phyloP scores from a whole-genome alignment of 208 protist species.

The Phytomonas francai region DNA sequence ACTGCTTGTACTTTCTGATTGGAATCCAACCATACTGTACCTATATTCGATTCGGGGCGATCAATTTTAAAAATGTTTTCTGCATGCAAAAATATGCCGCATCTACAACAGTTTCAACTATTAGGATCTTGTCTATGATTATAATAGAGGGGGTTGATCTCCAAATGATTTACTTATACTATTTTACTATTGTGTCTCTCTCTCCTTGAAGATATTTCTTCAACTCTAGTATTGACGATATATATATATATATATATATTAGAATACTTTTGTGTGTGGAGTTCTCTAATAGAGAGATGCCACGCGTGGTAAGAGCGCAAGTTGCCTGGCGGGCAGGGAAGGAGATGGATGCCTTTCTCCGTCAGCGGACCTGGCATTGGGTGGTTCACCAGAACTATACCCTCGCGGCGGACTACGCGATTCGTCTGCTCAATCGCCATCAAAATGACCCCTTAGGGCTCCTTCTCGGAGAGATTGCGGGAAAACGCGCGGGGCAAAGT shows the following conservation, averaged over 20 bases:
- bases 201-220: constrained; percentile 3
- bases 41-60: background rate
- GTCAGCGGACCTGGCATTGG: constrained; percentile 62
- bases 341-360: constrained; percentile 59
- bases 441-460: constrained; percentile 45
- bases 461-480: constrained; percentile 51
- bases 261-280: too few species aligned
- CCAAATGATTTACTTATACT: too few species aligned
- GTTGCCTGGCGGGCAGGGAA: constrained; percentile 23
- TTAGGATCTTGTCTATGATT: background rate
- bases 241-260: background rate
- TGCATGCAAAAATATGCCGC: background rate
- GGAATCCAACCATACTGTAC: background rate
- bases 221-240: constrained; percentile 1
- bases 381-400: constrained; percentile 42
- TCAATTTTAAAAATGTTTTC: background rate
- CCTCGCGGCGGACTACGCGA: constrained; percentile 74
- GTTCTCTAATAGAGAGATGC: constrained; percentile 22
- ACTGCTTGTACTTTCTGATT: background rate
- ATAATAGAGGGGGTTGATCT: too few species aligned
- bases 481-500: constrained; percentile 33
- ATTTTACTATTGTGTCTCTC: too few species aligned
- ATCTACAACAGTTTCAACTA: background rate
- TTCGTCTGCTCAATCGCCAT: constrained; percentile 64
- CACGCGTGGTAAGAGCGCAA: constrained; percentile 27